Percentiles rank a stretch among this genome's conserved stretches.
These are phyloP conservation scores for Paramecium caudatum DNA, from an alignment of 73 alveolate species.

Conservation along the genomic window DNA sequence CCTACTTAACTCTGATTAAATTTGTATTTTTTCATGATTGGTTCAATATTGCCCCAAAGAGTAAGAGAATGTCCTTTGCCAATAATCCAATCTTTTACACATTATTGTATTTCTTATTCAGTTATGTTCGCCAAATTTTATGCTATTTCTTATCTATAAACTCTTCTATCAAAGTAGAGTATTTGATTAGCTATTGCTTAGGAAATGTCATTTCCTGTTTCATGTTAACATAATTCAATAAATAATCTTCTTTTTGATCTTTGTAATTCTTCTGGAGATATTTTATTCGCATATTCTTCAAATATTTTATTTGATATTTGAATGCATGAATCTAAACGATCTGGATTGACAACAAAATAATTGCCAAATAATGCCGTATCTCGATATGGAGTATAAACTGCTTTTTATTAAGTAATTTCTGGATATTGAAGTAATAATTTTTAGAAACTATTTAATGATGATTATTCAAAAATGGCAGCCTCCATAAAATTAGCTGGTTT, in stretches of 20 bases:
- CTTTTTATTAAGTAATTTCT: slow-evolving; percentile 80
- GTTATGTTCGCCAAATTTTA: slow-evolving; percentile 80
- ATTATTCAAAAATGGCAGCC: slow-evolving; percentile 56
- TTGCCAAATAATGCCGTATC: slow-evolving; percentile 94
- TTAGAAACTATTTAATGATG: slow-evolving; percentile 72
- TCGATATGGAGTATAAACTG: slow-evolving; percentile 87
- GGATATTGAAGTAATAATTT: slow-evolving; percentile 69
- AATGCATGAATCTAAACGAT: slow-evolving; percentile 57
- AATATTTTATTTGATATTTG: slow-evolving; percentile 48
- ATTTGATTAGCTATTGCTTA: slow-evolving; percentile 89
- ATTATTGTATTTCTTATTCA: slow-evolving; percentile 23
- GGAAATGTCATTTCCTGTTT: slow-evolving; percentile 84
- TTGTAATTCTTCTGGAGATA: slow-evolving; percentile 80
- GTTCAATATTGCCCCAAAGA: slow-evolving; percentile 63
- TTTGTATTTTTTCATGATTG: slow-evolving; percentile 49
- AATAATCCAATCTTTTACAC: slow-evolving; percentile 66
- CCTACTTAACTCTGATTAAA: slow-evolving; percentile 36
- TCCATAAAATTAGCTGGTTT: slow-evolving; percentile 70
- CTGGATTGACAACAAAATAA: slow-evolving; percentile 76
- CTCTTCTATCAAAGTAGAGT: slow-evolving; percentile 89
- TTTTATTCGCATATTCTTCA: slow-evolving; percentile 50
- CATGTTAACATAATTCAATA: slow-evolving; percentile 82
- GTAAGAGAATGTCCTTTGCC: background rate
- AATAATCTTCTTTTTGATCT: slow-evolving; percentile 89
- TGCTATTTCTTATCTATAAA: slow-evolving; percentile 94